Base-by-base conservation (phyloP, 2,329 filamentous ascomycete species). In the Aureobasidium sp. region DNA sequence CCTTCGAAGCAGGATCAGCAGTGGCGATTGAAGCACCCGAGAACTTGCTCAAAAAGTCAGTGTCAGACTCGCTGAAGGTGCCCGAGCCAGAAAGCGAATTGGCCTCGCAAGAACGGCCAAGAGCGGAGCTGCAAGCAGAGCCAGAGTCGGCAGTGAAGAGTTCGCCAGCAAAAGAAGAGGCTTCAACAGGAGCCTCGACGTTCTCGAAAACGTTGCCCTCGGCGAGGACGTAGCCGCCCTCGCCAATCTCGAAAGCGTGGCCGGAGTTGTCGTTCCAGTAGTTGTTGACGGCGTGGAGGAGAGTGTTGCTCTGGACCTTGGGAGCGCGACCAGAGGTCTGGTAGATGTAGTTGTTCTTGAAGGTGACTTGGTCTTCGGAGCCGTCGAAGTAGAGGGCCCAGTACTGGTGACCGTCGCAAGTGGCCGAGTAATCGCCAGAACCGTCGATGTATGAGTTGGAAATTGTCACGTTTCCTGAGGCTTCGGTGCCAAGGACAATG, bases 291-390 rank as follows among this genome's bases (percentile, higher is more conserved):
- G 75, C 75, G 65, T 81, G 79, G 47, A 81, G 68, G 38, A 78
- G 73, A 56, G 77, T 78, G 63, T 77, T 76, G n/a, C 70, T 70
- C 53, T 65, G 67, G 22, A 81, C 69, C 69, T 80, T 79, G 60
- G 78, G 79, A 22, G 68, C 67, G 50, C 79, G 77, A 48, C 78
- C 79, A 10, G 70, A 74, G 44, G 75, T 76, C 64, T 79, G 71
- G 71, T 80, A 76, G 63, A 83, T 70, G 69, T 81, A 81, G 72
- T 83, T 83, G 59, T 72, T 71, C 68, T 80, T 77, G 62, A 82
- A 62, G 56, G 79, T 83, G 60, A 81, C 70, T 55, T 74, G 60
- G 61, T 83, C 80, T 62, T 66, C 71, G 47, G 71, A 70, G 16
- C 80, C 80, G 37, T 71, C 73, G 38, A 83, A 71, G 68, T 79